These are phyloP conservation scores for Nothophoma quercina DNA, from an alignment of 2,329 filamentous ascomycete species.

Conservation along the genomic window DNA sequence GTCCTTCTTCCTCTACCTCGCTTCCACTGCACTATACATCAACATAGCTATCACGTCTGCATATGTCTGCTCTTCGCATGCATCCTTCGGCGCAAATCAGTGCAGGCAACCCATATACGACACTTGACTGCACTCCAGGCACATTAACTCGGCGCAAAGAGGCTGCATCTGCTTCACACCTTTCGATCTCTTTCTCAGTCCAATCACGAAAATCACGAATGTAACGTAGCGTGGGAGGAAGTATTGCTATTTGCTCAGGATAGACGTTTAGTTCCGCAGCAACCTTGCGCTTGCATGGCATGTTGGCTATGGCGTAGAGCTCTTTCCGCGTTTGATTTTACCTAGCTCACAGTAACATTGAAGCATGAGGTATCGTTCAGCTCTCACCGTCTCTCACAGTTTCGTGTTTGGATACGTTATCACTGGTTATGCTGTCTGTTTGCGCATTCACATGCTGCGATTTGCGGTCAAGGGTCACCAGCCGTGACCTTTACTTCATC, in stretches of 20 bases:
- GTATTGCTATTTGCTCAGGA: not conserved
- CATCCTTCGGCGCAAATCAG: conserved; percentile 2
- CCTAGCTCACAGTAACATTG: not conserved
- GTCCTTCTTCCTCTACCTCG: not conserved
- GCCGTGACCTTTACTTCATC: no score
- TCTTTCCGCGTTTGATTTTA: not conserved
- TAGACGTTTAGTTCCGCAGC: conserved; percentile 2
- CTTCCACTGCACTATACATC: not conserved
- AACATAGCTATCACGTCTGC: not conserved
- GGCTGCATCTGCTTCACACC: conserved; percentile 9
- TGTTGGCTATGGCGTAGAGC: conserved; percentile 1
- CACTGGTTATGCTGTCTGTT: not conserved
- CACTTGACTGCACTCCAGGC: not conserved
- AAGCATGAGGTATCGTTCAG: not conserved
- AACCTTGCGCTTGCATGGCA: not conserved
- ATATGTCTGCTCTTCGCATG: not conserved
- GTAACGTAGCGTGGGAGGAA: conserved; percentile 35
- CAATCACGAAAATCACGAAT: conserved; percentile 25
- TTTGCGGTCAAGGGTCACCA: no score
- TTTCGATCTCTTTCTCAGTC: conserved; percentile 1
- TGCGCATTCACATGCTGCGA: not conserved
- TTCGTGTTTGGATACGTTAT: not conserved
- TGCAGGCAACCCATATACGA: conserved; percentile 1
- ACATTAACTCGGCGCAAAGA: conserved; percentile 9
- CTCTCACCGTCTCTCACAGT: not conserved